Percentiles rank a stretch among this genome's conserved stretches.
Evolutionary conservation across 768 basidiomycete genomes (phyloP).

Genomic region (Collybia mongolica): DNA sequence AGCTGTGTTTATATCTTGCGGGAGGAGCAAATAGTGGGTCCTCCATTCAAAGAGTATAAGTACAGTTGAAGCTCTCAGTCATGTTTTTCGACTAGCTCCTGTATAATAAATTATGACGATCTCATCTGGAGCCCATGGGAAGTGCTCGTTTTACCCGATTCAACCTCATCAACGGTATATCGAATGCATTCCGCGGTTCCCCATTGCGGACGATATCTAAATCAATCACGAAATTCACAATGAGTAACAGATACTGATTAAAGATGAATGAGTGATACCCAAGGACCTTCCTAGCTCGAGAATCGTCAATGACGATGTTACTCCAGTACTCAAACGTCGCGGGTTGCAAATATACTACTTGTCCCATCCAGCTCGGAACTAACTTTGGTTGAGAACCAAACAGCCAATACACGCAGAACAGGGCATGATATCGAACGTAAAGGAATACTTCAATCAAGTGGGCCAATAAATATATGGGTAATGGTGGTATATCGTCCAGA

Average conservation of each 20-base stretch:
- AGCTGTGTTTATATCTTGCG: too few species aligned
- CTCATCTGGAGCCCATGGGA: conserved; percentile 19
- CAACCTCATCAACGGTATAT: conserved; percentile 30
- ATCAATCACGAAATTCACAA: neutral
- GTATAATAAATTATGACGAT: neutral
- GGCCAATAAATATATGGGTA: conserved; percentile 27
- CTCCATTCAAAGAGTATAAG: too few species aligned
- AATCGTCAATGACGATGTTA: conserved; percentile 30
- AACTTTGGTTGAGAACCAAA: conserved; percentile 19
- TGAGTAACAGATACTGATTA: neutral
- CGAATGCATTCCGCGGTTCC: conserved; percentile 26
- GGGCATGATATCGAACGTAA: conserved; percentile 25
- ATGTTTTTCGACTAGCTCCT: too few species aligned
- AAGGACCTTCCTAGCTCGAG: conserved; percentile 28
- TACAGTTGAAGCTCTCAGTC: too few species aligned
- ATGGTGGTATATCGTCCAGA: conserved; percentile 24
- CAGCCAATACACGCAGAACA: conserved; percentile 14
- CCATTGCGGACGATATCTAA: conserved; percentile 30
- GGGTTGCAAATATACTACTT: conserved; percentile 28
- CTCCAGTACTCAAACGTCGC: conserved; percentile 27
- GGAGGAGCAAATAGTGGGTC: too few species aligned
- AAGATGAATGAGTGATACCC: conserved; percentile 17
- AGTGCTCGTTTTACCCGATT: conserved; percentile 20
- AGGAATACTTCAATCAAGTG: conserved; percentile 28
- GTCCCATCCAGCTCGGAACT: conserved; percentile 28